These are phyloP conservation scores for Microbotryum lychnidis-dioicae DNA, from an alignment of 1,284 basidiomycete species.

Conservation along the genomic window DNA sequence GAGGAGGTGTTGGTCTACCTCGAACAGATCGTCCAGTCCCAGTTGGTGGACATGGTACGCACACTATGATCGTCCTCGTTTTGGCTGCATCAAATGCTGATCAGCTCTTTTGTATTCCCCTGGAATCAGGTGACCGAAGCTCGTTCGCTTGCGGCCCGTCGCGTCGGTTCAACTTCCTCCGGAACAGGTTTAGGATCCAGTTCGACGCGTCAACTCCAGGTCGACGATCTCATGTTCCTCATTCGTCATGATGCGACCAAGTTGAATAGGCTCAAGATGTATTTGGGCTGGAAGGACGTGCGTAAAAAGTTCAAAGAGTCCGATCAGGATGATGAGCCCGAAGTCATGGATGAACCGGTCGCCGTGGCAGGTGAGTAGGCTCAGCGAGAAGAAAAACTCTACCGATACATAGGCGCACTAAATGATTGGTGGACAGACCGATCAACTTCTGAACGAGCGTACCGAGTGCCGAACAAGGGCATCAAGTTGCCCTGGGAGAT, in stretches of 20 bases:
- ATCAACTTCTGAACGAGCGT: slow-evolving; percentile 44
- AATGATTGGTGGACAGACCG: slow-evolving; percentile 15
- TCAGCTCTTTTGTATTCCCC: background rate
- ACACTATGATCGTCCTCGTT: background rate
- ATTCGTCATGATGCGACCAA: slow-evolving; percentile 91
- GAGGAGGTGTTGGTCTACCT: slow-evolving; percentile 82
- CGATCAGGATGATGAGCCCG: slow-evolving; percentile 30
- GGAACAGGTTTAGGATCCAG: too few species aligned
- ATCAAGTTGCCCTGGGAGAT: slow-evolving; percentile 97
- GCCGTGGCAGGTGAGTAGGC: slow-evolving; percentile 4
- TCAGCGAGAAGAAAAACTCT: slow-evolving; percentile 8
- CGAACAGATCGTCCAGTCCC: slow-evolving; percentile 89
- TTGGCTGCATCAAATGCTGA: background rate
- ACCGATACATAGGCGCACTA: slow-evolving; percentile 27
- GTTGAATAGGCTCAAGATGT: slow-evolving; percentile 84
- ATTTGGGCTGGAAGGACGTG: slow-evolving; percentile 97
- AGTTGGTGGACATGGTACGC: slow-evolving; percentile 82
- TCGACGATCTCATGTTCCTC: slow-evolving; percentile 93
- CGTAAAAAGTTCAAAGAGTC: slow-evolving; percentile 84
- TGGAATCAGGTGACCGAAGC: slow-evolving; percentile 73
- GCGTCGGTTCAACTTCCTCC: slow-evolving; percentile 44
- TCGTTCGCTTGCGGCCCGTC: slow-evolving; percentile 67
- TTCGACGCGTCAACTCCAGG: slow-evolving; percentile 66
- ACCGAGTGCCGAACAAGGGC: slow-evolving; percentile 84
- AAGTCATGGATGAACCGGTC: slow-evolving; percentile 18